Evolutionary conservation across 2,329 filamentous ascomycete genomes (phyloP).

Genomic region (Aspergillus hortae): DNA sequence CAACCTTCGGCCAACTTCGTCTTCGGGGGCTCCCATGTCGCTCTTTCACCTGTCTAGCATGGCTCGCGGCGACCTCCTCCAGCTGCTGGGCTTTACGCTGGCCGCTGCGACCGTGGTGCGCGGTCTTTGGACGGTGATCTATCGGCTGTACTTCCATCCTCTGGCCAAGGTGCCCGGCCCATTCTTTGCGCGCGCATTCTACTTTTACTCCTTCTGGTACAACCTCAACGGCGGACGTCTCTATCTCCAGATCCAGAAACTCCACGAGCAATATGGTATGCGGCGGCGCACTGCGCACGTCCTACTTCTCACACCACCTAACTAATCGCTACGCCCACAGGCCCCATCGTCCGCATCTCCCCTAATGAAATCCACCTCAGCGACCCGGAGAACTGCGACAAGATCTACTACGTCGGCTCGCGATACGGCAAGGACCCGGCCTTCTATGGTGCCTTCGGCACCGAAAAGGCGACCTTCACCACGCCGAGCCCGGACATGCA

Average conservation of each 20-base stretch:
- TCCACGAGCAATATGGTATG: constrained; percentile 26
- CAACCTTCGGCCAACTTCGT: not conserved
- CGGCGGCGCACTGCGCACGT: not conserved
- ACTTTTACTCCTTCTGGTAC: constrained; percentile 23
- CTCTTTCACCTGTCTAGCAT: not conserved
- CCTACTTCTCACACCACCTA: not conserved
- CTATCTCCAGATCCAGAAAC: constrained; percentile 21
- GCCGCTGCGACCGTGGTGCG: constrained; percentile 1
- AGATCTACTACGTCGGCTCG: constrained; percentile 23
- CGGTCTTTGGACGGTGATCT: constrained; percentile 10
- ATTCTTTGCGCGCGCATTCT: constrained; percentile 19
- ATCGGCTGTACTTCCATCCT: constrained; percentile 28
- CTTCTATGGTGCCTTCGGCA: constrained; percentile 25
- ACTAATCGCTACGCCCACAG: constrained; percentile 7
- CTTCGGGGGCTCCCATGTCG: not conserved
- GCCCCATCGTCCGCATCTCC: constrained; percentile 26
- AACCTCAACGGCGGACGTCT: constrained; percentile 21
- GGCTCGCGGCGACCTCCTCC: not conserved
- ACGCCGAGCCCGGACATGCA: constrained; percentile 24
- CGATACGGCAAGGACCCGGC: constrained; percentile 22
- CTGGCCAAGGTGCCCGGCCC: constrained; percentile 26
- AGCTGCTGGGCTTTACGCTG: constrained; percentile 3
- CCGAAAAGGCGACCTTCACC: constrained; percentile 27
- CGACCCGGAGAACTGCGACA: constrained; percentile 22
- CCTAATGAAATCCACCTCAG: constrained; percentile 28